Conservation (phyloP, 202 grass and related monocot species). For the Saccharum hybrid region DNA sequence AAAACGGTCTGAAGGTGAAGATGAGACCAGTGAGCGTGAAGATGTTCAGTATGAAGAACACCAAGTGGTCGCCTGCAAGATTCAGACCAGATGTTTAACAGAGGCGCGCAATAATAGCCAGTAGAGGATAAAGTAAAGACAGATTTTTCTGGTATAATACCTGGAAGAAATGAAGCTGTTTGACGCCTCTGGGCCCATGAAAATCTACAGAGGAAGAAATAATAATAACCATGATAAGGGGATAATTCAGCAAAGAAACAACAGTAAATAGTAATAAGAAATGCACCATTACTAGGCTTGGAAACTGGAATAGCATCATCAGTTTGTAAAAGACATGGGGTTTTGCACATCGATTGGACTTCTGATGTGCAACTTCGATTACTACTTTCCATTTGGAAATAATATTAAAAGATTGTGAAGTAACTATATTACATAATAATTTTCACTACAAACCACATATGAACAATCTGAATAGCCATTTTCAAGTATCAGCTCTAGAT, state of each 20-base stretch:
- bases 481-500: background rate
- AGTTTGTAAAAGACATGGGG: background rate
- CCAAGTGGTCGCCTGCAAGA: conserved; percentile 58
- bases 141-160: conserved; percentile 28
- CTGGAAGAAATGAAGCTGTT: conserved; percentile 58
- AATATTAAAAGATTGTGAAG: background rate
- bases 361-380: background rate
- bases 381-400: background rate
- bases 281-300: background rate
- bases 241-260: background rate
- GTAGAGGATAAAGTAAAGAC: background rate
- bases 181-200: conserved; percentile 70
- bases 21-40: conserved; percentile 41
- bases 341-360: background rate
- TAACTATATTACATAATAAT: background rate
- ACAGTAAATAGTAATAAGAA: background rate
- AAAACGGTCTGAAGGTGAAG: conserved; percentile 56
- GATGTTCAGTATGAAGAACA: conserved; percentile 66
- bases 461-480: background rate
- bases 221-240: conserved; percentile 1
- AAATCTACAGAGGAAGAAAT: conserved; percentile 44
- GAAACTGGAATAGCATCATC: background rate
- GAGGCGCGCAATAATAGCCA: background rate
- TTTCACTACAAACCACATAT: background rate
- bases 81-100: conserved; percentile 8